A percentile compares a stretch with the other conserved stretches of the same genome.
phyloP scores from a whole-genome alignment of 2,329 filamentous ascomycete species.

The Trichoderma asperellum region DNA sequence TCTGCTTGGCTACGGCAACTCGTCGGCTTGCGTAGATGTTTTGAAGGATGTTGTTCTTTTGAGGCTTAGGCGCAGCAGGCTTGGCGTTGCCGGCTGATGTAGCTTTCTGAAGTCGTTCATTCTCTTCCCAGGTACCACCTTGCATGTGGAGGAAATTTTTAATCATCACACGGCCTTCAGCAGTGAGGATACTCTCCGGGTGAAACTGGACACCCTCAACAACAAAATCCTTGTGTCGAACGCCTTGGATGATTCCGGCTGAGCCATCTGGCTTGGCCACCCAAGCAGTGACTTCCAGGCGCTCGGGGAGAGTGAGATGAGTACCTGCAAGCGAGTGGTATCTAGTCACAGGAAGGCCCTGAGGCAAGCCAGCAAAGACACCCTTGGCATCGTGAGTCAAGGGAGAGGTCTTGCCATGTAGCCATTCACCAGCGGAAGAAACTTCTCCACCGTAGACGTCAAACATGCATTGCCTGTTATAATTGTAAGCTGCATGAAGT shows the following conservation, averaged over 20 bases:
- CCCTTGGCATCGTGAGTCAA: conserved; percentile 88
- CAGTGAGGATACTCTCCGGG: conserved; percentile 94
- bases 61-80: conserved; percentile 44
- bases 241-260: conserved; percentile 92
- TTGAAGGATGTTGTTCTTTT: conserved; percentile 84
- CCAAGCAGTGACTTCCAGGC: conserved; percentile 89
- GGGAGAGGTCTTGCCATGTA: conserved; percentile 95
- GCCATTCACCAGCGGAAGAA: conserved; percentile 89
- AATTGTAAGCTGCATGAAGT: conserved; percentile 12
- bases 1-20: conserved; percentile 77
- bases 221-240: conserved; percentile 86
- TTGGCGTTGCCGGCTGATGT: conserved; percentile 37
- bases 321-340: conserved; percentile 97
- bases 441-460: conserved; percentile 91
- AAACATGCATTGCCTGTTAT: conserved; percentile 83
- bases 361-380: conserved; percentile 81
- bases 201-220: conserved; percentile 99
- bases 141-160: conserved; percentile 88
- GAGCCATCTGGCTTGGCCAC: conserved; percentile 75
- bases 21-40: conserved; percentile 85
- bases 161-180: conserved; percentile 85
- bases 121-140: conserved; percentile 89
- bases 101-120: conserved; percentile 60
- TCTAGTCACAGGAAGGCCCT: conserved; percentile 84
- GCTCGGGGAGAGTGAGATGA: conserved; percentile 80